Percentiles rank a stretch among this genome's conserved stretches.
Conservation (phyloP, 495 filamentous ascomycete genomes). For the Xylona heveae region DNA sequence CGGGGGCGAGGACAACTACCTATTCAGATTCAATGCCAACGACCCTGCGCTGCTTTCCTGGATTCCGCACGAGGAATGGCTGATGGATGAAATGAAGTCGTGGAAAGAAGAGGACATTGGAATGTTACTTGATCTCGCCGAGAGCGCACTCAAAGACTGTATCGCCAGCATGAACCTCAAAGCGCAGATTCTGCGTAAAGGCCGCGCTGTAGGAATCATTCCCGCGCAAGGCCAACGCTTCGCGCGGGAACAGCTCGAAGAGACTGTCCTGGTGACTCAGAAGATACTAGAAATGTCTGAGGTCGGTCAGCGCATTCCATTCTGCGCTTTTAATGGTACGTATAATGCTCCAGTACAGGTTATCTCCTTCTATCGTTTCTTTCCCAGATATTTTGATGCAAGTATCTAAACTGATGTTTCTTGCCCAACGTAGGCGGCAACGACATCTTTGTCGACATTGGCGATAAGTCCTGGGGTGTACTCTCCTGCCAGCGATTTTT, state of each 20-base stretch:
- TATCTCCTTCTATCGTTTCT: not conserved
- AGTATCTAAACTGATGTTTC: not conserved
- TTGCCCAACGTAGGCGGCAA: constrained; percentile 38
- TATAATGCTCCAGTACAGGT: not conserved
- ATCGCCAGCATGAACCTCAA: constrained; percentile 52
- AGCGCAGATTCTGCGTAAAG: constrained; percentile 66
- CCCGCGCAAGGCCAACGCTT: constrained; percentile 41
- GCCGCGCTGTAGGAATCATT: constrained; percentile 83
- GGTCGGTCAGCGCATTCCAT: constrained; percentile 51
- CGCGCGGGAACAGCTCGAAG: constrained; percentile 73
- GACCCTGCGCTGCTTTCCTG: constrained; percentile 19
- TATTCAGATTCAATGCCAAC: constrained; percentile 8
- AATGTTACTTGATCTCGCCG: constrained; percentile 65
- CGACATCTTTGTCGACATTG: constrained; percentile 96
- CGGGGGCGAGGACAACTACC: constrained; percentile 33
- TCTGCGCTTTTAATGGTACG: constrained; percentile 88
- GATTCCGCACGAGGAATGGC: constrained; percentile 53
- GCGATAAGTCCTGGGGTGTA: constrained; percentile 93
- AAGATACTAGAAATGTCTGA: constrained; percentile 70
- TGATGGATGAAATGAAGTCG: constrained; percentile 65
- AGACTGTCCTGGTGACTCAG: constrained; percentile 85
- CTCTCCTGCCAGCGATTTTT: constrained; percentile 85
- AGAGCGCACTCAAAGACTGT: constrained; percentile 61
- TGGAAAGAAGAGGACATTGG: constrained; percentile 67
- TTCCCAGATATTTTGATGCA: not conserved